phyloP scores from a whole-genome alignment of 176 grass and related monocot genomes.

The Sorghum bicolor region Sorghum_bicolor_NCBIv3 NC_012870.2:67949001-67949500 shows the following conservation, averaged over 20 bases:
- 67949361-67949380: neutral
- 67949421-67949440: constrained; percentile 5
- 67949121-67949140: constrained; percentile 16
- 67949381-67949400: neutral
- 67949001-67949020: neutral
- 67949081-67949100: neutral
- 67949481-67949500: neutral
- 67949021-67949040: neutral
- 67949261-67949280: constrained; percentile 5
- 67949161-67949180: constrained; percentile 25
- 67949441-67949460: constrained; percentile 18
- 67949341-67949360: constrained; percentile 13
- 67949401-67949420: neutral
- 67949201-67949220: constrained; percentile 41
- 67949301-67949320: constrained; percentile 5
- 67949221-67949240: constrained; percentile 5
- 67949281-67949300: constrained; percentile 25
- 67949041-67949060: neutral
- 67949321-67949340: neutral
- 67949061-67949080: neutral
- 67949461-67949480: neutral
- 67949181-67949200: constrained; percentile 28
- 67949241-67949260: constrained; percentile 4
- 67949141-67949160: constrained; percentile 10
- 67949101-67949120: constrained; percentile 6